Conservation (phyloP, 352 stramenopile species). For the Aphanomyces stellatus region DNA sequence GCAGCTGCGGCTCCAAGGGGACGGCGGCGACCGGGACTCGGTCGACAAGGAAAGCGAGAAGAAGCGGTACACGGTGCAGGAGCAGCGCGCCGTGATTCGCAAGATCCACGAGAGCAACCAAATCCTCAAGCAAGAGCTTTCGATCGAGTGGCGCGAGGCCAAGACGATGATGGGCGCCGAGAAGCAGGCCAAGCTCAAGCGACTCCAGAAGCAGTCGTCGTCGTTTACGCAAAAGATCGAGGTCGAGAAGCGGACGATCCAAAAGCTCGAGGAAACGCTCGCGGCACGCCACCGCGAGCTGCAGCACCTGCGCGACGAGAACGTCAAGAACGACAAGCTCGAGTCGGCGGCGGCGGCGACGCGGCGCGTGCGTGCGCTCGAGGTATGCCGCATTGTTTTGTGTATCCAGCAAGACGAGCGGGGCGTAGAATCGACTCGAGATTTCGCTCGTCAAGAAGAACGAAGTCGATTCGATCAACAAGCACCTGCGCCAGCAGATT, state of each 20-base stretch:
- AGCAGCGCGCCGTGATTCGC: conserved; percentile 60
- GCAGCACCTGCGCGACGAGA: conserved; percentile 31
- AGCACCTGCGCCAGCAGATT: conserved; percentile 57
- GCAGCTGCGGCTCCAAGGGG: neutral
- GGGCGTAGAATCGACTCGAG: conserved; percentile 47
- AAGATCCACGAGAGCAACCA: conserved; percentile 67
- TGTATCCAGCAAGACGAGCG: neutral
- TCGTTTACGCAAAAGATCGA: conserved; percentile 45
- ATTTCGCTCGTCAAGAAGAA: conserved; percentile 72
- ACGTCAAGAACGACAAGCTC: conserved; percentile 22
- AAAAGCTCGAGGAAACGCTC: conserved; percentile 39
- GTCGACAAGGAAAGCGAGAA: neutral
- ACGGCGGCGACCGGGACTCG: neutral
- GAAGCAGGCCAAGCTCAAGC: conserved; percentile 44
- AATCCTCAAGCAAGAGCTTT: conserved; percentile 59
- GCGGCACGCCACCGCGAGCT: conserved; percentile 40
- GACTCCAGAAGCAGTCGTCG: conserved; percentile 42
- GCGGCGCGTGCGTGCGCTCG: conserved; percentile 41
- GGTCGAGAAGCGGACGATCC: conserved; percentile 31
- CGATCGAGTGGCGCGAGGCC: conserved; percentile 55
- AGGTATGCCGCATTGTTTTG: conserved; percentile 18
- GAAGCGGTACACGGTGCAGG: conserved; percentile 55
- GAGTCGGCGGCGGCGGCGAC: conserved; percentile 39
- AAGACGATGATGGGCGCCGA: conserved; percentile 40
- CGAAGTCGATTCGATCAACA: conserved; percentile 74